Evolutionary conservation across 1,139 yeast species (phyloP).

Genomic region (Geotrichum cucujoidarum): DNA sequence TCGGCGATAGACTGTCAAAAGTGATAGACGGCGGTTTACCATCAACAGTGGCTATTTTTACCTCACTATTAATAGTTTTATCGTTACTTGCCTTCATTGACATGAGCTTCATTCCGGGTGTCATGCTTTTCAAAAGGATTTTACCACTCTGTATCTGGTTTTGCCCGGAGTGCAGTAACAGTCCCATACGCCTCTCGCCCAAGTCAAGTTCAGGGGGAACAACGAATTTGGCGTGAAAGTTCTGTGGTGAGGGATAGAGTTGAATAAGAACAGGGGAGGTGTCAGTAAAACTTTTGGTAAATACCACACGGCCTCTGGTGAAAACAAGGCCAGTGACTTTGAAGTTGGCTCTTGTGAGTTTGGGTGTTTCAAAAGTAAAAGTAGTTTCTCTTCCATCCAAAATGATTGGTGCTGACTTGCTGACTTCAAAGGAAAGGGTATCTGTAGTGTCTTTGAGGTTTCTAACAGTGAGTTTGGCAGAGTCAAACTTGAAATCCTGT

Average conservation of each 20-base stretch:
- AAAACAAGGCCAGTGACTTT: slow-evolving; percentile 26
- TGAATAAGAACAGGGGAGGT: slow-evolving; percentile 21
- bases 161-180: slow-evolving; percentile 23
- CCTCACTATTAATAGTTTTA: background rate
- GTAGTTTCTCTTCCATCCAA: slow-evolving; percentile 1
- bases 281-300: slow-evolving; percentile 27
- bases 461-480: slow-evolving; percentile 17
- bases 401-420: background rate
- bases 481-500: slow-evolving; percentile 16
- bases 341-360: slow-evolving; percentile 30
- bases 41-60: slow-evolving; percentile 9
- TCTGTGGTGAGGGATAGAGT: slow-evolving; percentile 25
- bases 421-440: slow-evolving; percentile 14
- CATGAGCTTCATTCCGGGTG: slow-evolving; percentile 21
- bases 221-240: slow-evolving; percentile 24
- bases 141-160: slow-evolving; percentile 18
- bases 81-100: slow-evolving; percentile 17
- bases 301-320: slow-evolving; percentile 25
- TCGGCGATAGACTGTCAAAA: slow-evolving; percentile 6
- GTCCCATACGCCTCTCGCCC: slow-evolving; percentile 24
- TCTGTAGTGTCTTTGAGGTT: slow-evolving; percentile 18
- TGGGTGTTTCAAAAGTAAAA: slow-evolving; percentile 25
- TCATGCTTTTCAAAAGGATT: slow-evolving; percentile 21
- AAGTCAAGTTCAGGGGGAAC: slow-evolving; percentile 22
- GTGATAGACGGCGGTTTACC: slow-evolving; percentile 19